Base-by-base conservation (phyloP, 106 monocot species). In the Acorus calamus region DNA sequence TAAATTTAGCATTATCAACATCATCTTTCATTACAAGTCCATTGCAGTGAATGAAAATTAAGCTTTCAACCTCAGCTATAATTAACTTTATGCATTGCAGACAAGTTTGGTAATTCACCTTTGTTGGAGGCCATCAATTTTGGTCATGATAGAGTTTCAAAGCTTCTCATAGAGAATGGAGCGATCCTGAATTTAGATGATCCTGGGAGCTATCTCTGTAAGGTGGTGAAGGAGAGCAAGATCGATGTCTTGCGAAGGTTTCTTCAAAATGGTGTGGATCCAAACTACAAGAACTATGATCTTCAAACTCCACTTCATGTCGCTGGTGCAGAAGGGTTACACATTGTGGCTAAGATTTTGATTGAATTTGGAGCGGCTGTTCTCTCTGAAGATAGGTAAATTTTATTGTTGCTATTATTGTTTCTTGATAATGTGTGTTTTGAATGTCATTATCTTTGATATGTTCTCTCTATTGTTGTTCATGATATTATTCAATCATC, bases 261-360 rank as follows among this genome's bases (percentile, higher is more conserved):
- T 47, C 59, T 89, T 45, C 57, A 76, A 56, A 72, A 83, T 66
- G 88, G 88, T 59, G 61, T 81, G 43, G 79, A 84, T 64, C 84
- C 88, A 64, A 88, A 89, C 61, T 79, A 65, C 5, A 84, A 81
- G 67, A 89, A 89, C 56, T 89, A 81, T 60, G 81, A 84, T 52
- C 73, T 69, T 8, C 79, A 84, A 52, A 84, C 88, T 48, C 81
- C 84, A 46, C 81, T 89, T 63, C 88, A 89, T 72, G 62, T 89
- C 49, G 88, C 88, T 42, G 78, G 81, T 50, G 76, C 88, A 48
- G 84, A 84, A 76, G 88, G 88, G 4, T 74, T 89, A 50, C 88
- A 84, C 61, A 65, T 81, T 13, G 68, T 84, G 14, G 84, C 81
- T 12, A 69, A 45, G 4, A 50, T 81, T 42, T 50, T 89, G 52